Evolutionary conservation across 768 basidiomycete genomes (phyloP), one percentile per base, ranked within the genome.

Genomic region (Hydnum rufescens): DNA sequence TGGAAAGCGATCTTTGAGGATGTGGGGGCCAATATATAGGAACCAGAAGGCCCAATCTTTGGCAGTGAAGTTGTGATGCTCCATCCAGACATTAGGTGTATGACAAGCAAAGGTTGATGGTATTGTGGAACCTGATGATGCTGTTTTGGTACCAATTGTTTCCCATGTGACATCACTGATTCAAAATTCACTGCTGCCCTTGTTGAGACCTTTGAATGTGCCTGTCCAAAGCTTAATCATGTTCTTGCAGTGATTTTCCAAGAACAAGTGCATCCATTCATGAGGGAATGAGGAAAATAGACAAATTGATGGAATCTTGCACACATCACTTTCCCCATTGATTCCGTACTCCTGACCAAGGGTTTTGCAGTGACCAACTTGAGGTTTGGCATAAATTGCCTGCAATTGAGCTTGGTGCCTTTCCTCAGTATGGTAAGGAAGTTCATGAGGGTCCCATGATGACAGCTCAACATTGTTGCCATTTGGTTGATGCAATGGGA

Each of bases 371-470:
- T 26, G 44, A 26, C 13, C 8, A 13, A 3, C 32, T 8, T 2
- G 32, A 29, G n/a, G 31, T 31, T 3, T 31, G 53, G 13, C 18
- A 6, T 5, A 3, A n/a, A 44, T 36, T 3, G 6, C 22, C 25
- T 8, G 32, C 3, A 25, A n/a, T 23, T 26, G 30, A 8, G 25
- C 22, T 5, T 43, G 4, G 2, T 3, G 3, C 5, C 25, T 16
- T 3, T 49, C 43, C 46, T 71, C 66, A 0, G 51, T 62, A 1
- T 62, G 60, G 18, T 69, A 52, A 0, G 70, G 71, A 3, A 73
- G 64, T 19, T 64, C 55, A 0, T 29, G 3, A 0, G 65, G 55
- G 36, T 68, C 62, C 51, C 51, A 43, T 18, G 54, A 3, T 3
- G 26, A 34, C 1, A 63, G 65, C 39, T 64, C 62, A 3, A 43